These are phyloP conservation scores for Microstegium vimineum DNA, from an alignment of 176 grass and related monocot genomes.

Conservation along the genomic window DNA sequence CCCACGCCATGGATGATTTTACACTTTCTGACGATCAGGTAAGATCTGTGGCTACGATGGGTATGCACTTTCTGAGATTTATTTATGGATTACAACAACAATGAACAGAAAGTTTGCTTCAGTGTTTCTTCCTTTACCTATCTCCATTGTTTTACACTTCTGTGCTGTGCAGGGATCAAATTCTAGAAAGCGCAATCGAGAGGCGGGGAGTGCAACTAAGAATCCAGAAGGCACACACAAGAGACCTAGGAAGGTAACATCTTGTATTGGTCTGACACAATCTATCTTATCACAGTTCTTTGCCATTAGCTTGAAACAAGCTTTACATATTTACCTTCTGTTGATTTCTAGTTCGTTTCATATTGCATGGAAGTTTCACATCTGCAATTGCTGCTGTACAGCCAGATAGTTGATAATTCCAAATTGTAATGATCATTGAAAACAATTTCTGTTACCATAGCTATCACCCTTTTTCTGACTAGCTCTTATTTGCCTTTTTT, in stretches of 20 bases:
- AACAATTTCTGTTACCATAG: neutral
- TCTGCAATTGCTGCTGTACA: neutral
- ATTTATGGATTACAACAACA: neutral
- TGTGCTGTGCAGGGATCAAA: conserved; percentile 41
- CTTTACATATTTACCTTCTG: conserved; percentile 17
- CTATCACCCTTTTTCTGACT: neutral
- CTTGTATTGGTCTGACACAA: neutral
- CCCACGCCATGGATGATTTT: conserved; percentile 41
- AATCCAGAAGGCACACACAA: conserved; percentile 35
- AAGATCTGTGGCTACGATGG: neutral
- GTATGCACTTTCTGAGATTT: neutral
- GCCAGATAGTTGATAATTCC: neutral
- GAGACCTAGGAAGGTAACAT: conserved; percentile 61
- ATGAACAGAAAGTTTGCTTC: neutral
- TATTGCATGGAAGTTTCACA: neutral
- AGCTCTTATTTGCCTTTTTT: neutral
- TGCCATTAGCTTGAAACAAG: neutral
- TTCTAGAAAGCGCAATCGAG: conserved; percentile 69
- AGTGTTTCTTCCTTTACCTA: neutral
- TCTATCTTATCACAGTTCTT: neutral
- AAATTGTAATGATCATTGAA: neutral
- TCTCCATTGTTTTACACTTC: neutral
- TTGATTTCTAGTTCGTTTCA: neutral
- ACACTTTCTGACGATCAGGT: conserved; percentile 43
- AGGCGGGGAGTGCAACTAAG: conserved; percentile 47